A percentile compares a stretch with the other conserved stretches of the same genome.
Conservation (phyloP, 2,329 filamentous ascomycete genomes). For the Mollisia scopiformis region DNA sequence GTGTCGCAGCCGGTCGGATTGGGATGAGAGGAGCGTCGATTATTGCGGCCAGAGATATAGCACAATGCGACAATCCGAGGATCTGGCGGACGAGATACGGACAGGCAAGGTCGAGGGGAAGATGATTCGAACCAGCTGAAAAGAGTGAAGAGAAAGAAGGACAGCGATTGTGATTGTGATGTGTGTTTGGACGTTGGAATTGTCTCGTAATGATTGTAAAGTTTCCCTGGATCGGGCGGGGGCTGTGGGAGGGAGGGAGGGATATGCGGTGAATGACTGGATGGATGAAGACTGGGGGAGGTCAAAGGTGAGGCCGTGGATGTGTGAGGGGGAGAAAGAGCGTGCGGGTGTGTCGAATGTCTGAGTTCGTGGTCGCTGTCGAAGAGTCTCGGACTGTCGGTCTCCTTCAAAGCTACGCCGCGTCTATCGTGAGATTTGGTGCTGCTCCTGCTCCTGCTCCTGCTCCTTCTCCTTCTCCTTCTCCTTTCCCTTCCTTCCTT, state of each 20-base stretch:
- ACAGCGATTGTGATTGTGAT: not conserved
- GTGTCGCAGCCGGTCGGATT: constrained; percentile 20
- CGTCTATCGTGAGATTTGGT: too few species aligned
- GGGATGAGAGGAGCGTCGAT: constrained; percentile 3
- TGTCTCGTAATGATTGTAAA: constrained; percentile 3
- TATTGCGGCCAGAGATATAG: constrained; percentile 3
- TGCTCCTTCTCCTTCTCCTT: not conserved
- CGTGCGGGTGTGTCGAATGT: too few species aligned
- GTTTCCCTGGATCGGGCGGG: not conserved
- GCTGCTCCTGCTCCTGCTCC: not conserved
- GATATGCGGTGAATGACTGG: not conserved
- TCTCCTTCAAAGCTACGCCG: not conserved
- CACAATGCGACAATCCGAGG: not conserved
- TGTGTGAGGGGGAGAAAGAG: not conserved
- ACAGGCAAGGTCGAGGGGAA: not conserved
- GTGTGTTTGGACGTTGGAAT: not conserved
- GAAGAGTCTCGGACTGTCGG: not conserved
- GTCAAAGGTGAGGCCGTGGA: not conserved
- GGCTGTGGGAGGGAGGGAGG: not conserved
- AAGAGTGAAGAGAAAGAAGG: not conserved
- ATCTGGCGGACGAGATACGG: not conserved
- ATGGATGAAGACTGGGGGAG: not conserved
- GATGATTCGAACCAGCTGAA: not conserved
- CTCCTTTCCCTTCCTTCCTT: too few species aligned
- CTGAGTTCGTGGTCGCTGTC: not conserved